Percentiles rank a stretch among this genome's conserved stretches.
phyloP scores from a whole-genome alignment of 164 flowering plant species.

The Nelumbo lutea region DNA sequence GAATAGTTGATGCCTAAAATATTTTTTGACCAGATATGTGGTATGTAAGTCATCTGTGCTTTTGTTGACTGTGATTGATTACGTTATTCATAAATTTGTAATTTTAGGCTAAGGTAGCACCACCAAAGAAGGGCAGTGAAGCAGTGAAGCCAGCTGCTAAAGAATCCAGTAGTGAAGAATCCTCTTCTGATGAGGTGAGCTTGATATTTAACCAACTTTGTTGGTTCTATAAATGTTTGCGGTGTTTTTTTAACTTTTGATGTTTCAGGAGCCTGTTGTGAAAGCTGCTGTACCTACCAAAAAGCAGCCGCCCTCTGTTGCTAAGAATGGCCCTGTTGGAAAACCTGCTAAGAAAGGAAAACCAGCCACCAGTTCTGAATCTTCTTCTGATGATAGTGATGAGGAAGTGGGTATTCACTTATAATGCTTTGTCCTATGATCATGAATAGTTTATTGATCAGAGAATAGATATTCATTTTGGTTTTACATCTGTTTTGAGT shows the following conservation, averaged over 20 bases:
- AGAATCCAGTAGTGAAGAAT: constrained; percentile 18
- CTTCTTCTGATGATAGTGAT: constrained; percentile 21
- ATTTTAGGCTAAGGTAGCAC: constrained; percentile 10
- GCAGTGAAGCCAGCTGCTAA: constrained; percentile 10
- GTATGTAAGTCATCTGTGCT: not conserved
- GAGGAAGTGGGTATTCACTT: constrained; percentile 23
- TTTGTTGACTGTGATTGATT: not conserved
- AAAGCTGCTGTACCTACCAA: constrained; percentile 11
- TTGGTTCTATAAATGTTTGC: not conserved
- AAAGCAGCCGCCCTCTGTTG: constrained; percentile 8
- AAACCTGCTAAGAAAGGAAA: constrained; percentile 20
- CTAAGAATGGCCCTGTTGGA: constrained; percentile 26
- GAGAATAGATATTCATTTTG: not conserved
- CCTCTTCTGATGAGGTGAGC: constrained; percentile 36
- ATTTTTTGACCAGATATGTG: not conserved
- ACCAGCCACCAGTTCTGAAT: constrained; percentile 19
- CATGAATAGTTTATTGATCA: too few species aligned
- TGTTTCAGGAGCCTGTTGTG: constrained; percentile 24
- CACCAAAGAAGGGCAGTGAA: constrained; percentile 9
- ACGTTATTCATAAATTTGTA: not conserved
- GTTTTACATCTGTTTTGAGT: not conserved
- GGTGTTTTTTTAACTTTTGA: not conserved
- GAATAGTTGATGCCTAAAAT: not conserved
- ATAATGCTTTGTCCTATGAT: not conserved
- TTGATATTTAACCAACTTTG: not conserved